Percentiles rank a stretch among this genome's conserved stretches.
Conservation (phyloP, 164 flowering plant species). For the Vitis amurensis region DNA sequence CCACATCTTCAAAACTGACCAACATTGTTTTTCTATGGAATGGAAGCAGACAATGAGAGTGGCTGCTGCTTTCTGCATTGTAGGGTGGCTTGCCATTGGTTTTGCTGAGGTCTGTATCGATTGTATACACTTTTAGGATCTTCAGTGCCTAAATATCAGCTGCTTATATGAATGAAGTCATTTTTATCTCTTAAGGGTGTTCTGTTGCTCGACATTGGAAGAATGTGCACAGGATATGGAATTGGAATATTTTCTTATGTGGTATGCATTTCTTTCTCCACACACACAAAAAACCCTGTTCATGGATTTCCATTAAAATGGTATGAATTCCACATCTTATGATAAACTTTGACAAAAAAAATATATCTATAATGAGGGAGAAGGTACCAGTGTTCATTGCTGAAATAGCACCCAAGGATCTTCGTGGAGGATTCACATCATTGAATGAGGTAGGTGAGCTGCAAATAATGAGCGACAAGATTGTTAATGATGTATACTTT, state of each 20-base stretch:
- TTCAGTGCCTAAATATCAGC: slow-evolving; percentile 16
- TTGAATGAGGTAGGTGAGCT: slow-evolving; percentile 49
- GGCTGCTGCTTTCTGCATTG: slow-evolving; percentile 43
- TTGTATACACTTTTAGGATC: neutral
- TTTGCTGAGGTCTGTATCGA: slow-evolving; percentile 43
- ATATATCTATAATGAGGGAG: neutral
- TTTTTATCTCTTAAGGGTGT: slow-evolving; percentile 36
- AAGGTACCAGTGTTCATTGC: slow-evolving; percentile 75
- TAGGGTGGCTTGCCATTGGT: slow-evolving; percentile 63
- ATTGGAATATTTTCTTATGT: slow-evolving; percentile 70
- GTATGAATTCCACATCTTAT: too few species aligned
- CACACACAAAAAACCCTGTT: too few species aligned
- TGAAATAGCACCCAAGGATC: slow-evolving; percentile 68
- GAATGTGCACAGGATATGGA: slow-evolving; percentile 62
- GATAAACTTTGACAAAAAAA: neutral
- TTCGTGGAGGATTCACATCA: slow-evolving; percentile 62
- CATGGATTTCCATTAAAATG: too few species aligned
- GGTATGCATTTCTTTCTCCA: slow-evolving; percentile 29
- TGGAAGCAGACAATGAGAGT: slow-evolving; percentile 58
- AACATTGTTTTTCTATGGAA: neutral
- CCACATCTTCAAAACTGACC: neutral
- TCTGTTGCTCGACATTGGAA: slow-evolving; percentile 53
- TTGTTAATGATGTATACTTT: neutral
- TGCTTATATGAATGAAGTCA: slow-evolving; percentile 20
- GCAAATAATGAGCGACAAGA: too few species aligned